Evolutionary conservation across 768 basidiomycete species (phyloP).

Genomic region (Leccinum imitatum): DNA sequence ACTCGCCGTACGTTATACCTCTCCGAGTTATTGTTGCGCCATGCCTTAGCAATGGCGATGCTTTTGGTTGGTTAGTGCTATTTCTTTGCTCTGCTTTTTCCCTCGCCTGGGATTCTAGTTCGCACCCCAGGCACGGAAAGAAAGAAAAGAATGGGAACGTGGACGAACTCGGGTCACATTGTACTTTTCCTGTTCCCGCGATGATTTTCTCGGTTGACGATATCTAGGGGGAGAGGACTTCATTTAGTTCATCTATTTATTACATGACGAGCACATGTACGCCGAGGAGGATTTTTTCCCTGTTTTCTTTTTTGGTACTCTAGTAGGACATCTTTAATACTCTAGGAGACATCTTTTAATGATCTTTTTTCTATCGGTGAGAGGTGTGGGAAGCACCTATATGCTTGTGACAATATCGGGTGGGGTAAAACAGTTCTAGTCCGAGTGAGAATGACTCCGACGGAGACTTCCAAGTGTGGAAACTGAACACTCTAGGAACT

Average conservation of each 20-base stretch:
- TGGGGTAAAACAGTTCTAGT: not conserved
- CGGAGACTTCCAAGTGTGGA: not conserved
- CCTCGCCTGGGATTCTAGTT: not conserved
- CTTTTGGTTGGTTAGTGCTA: not conserved
- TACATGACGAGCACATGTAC: not conserved
- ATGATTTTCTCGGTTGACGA: not conserved
- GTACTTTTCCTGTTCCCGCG: not conserved
- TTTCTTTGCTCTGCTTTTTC: not conserved
- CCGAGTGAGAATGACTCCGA: not conserved
- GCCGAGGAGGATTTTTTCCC: not conserved
- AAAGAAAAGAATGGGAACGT: not conserved
- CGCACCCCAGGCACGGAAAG: not conserved
- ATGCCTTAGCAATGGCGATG: not conserved
- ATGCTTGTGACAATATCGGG: not conserved
- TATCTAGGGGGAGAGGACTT: not conserved
- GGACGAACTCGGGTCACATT: not conserved
- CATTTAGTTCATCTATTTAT: not conserved
- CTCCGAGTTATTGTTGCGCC: not conserved
- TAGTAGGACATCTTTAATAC: not conserved
- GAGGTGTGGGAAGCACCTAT: not conserved
- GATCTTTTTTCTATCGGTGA: not conserved
- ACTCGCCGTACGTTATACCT: not conserved
- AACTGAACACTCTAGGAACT: not conserved
- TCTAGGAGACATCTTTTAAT: not conserved
- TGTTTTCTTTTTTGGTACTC: not conserved